These are phyloP conservation scores for Hygrophoropsis aurantiaca DNA, from an alignment of 768 basidiomycete species.

Conservation along the genomic window DNA sequence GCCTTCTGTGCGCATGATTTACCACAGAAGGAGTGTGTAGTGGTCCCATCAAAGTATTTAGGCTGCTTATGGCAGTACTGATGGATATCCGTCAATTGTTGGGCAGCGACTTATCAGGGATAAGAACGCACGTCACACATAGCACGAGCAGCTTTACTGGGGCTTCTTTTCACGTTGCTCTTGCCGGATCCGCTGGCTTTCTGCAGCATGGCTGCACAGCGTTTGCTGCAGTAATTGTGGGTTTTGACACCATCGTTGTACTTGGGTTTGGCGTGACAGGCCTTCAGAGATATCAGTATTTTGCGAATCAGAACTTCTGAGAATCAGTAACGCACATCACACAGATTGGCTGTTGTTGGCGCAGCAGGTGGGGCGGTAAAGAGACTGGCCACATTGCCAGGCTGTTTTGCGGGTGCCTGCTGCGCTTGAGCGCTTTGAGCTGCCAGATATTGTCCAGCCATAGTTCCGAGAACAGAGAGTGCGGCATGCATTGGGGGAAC, in stretches of 20 bases:
- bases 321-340: conserved; percentile 43
- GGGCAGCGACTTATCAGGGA: neutral
- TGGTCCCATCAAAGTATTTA: conserved; percentile 57
- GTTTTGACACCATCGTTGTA: conserved; percentile 54
- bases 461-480: conserved; percentile 34
- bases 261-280: conserved; percentile 56
- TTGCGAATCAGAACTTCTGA: conserved; percentile 4
- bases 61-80: conserved; percentile 62
- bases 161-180: conserved; percentile 26
- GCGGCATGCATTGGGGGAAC: conserved; percentile 36
- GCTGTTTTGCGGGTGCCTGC: conserved; percentile 21
- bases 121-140: conserved; percentile 50
- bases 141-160: conserved; percentile 26
- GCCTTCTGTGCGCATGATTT: conserved; percentile 60
- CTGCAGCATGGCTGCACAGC: conserved; percentile 51
- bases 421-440: conserved; percentile 25
- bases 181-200: conserved; percentile 22
- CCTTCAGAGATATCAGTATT: conserved; percentile 31
- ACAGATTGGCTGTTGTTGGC: conserved; percentile 36
- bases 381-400: conserved; percentile 8
- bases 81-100: conserved; percentile 8
- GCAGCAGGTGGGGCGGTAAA: conserved; percentile 15
- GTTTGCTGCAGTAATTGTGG: conserved; percentile 60
- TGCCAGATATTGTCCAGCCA: conserved; percentile 36
- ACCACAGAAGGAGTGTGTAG: conserved; percentile 61